These are phyloP conservation scores for Yueomyces sp. DNA, from an alignment of 1,139 yeast genomes.

Conservation along the genomic window DNA sequence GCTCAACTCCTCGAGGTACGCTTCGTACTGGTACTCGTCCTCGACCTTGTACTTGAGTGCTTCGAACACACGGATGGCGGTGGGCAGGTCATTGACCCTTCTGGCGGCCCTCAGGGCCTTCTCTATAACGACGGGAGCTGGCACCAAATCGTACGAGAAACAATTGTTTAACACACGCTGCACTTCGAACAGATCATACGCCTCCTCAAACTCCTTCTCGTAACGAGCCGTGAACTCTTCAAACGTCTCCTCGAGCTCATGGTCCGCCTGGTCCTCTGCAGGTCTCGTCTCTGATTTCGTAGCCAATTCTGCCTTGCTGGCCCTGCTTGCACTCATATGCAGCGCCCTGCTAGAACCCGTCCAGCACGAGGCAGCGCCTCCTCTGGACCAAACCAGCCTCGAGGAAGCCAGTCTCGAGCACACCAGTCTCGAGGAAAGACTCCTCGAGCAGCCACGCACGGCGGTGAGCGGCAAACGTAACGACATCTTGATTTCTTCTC, in stretches of 20 bases:
- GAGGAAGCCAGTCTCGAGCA: background rate
- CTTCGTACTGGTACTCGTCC: constrained; percentile 83
- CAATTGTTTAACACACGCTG: constrained; percentile 91
- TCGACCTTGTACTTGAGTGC: constrained; percentile 90
- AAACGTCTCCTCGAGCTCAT: constrained; percentile 64
- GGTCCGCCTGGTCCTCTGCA: constrained; percentile 28
- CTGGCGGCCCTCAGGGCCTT: constrained; percentile 96
- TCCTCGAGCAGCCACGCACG: too few relatives aligned
- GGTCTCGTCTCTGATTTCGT: constrained; percentile 44
- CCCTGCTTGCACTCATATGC: background rate
- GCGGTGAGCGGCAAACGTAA: too few relatives aligned
- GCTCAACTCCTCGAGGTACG: constrained; percentile 90
- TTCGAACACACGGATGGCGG: constrained; percentile 97
- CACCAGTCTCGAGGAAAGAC: too few relatives aligned
- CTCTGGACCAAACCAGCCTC: background rate
- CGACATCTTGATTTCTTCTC: too few relatives aligned
- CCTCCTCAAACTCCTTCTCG: constrained; percentile 95
- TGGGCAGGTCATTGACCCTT: constrained; percentile 97
- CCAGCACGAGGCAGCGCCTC: background rate
- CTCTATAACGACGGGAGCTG: constrained; percentile 92
- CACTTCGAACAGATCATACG: constrained; percentile 95
- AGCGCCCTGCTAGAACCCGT: background rate
- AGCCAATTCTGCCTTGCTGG: background rate
- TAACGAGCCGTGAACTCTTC: constrained; percentile 91
- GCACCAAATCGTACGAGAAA: constrained; percentile 95